Evolutionary conservation across 441 rosid species (phyloP), one percentile per base, ranked within the genome.

Genomic region (Erysimum cheiri): DNA sequence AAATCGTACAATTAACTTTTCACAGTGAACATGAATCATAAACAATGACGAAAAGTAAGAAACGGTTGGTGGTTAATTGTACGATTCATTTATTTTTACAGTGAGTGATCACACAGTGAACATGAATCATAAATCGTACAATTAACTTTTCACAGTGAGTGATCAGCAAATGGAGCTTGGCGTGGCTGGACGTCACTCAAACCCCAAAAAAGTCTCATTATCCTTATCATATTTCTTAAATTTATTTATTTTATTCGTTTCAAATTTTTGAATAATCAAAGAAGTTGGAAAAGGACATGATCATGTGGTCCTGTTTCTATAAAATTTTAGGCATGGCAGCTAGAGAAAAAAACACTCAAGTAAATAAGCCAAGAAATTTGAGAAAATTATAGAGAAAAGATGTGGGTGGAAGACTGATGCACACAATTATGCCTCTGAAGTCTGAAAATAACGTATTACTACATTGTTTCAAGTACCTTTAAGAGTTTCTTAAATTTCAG

Each of bases 161-260:
- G 59, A 69, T 69, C 50, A 17, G 67, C 60, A 60, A 17, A 60
- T 60, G 22, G 60, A 60, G 35, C 24, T 40, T 60, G 44, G 67
- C 74, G 74, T 70, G 74, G 68, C 67, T 60, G 60, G 53, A 60
- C 53, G 50, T 60, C 61, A 60, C 33, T 70, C 74, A 60, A 28
- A 15, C 14, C 41, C 29, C n/a, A 11, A 56, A 57, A 19, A 60
- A 39, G 43, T 48, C 59, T 60, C 55, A 22, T 70, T 70, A 26
- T 44, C 46, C 46, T 44, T 56, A 32, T 44, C 56, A 68, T 68
- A 48, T 31, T 37, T 49, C 3, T 8, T 58, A 14, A n/a, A 14
- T 32, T 15, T 59, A n/a, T 28, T 15, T 54, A 31, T 67, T 67
- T 35, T 35, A 35, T 36, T 46, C 28, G 24, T 69, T 49, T 35